Conservation (phyloP, 169 alveolate genomes). For the Plasmodium sp. region DNA sequence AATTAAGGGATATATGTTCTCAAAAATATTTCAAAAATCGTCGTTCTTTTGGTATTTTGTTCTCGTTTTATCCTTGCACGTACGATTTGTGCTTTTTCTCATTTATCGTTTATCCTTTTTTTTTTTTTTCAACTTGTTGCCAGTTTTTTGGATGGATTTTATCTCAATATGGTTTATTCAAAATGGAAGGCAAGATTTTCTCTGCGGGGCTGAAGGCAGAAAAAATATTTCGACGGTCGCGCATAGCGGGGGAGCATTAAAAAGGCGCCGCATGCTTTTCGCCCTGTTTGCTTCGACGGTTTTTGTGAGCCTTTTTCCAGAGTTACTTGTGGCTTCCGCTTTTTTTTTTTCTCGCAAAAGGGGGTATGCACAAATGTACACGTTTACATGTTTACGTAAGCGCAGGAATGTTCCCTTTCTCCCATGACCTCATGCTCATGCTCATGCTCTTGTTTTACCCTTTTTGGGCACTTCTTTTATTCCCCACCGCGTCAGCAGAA, state of each 20-base stretch:
- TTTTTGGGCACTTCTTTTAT: neutral
- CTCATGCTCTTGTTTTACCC: neutral
- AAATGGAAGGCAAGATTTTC: neutral
- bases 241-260: neutral
- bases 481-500: neutral
- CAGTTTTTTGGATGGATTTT: neutral
- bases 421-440: neutral
- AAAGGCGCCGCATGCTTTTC: neutral
- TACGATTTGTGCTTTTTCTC: neutral
- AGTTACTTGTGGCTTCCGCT: neutral
- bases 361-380: neutral
- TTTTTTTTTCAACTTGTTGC: neutral
- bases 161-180: neutral
- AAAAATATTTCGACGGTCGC: neutral
- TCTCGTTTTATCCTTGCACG: neutral
- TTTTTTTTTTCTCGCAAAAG: neutral
- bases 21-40: neutral
- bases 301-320: neutral
- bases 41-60: neutral
- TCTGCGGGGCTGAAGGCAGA: neutral
- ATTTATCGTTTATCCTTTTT: slow-evolving; percentile 1
- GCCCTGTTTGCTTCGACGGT: neutral
- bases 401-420: neutral
- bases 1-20: neutral
- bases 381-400: neutral